Conservation (phyloP, 2,329 filamentous ascomycete species). For the Aspergillus nomiae region DNA sequence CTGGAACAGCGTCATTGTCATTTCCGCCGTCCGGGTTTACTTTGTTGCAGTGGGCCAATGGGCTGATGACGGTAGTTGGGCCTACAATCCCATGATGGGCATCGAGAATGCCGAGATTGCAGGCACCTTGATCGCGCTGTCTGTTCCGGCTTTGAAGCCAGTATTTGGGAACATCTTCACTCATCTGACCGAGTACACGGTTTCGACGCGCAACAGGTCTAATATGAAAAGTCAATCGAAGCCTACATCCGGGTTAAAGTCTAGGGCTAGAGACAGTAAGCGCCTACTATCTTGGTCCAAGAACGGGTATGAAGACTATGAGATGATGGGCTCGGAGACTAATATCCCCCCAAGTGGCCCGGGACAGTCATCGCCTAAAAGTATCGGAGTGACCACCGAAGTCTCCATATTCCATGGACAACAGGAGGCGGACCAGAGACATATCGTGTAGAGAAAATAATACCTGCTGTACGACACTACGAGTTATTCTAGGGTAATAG, state of each 20-base stretch:
- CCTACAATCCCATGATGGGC: slow-evolving; percentile 53
- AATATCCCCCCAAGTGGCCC: background rate
- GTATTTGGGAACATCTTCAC: slow-evolving; percentile 39
- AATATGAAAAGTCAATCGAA: slow-evolving; percentile 22
- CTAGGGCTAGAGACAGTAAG: slow-evolving; percentile 23
- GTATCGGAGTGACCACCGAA: background rate
- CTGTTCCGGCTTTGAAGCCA: slow-evolving; percentile 54
- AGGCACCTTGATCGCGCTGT: slow-evolving; percentile 54
- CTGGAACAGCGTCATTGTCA: slow-evolving; percentile 49
- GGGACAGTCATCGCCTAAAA: background rate
- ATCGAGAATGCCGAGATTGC: slow-evolving; percentile 56
- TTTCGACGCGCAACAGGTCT: slow-evolving; percentile 24
- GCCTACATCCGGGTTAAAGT: slow-evolving; percentile 17
- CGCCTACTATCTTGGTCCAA: slow-evolving; percentile 26
- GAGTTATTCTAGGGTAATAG: background rate
- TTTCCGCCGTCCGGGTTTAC: slow-evolving; percentile 51
- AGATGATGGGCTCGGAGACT: slow-evolving; percentile 30
- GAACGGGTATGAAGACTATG: slow-evolving; percentile 23
- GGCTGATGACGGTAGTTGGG: slow-evolving; percentile 53
- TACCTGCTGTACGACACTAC: background rate
- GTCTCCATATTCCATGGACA: background rate
- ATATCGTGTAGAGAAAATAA: background rate
- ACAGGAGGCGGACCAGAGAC: background rate
- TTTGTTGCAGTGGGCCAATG: slow-evolving; percentile 52
- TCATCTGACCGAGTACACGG: slow-evolving; percentile 24